Percentiles rank a stretch among this genome's conserved stretches.
Evolutionary conservation across 1,139 yeast genomes (phyloP).

Genomic region (Blastobotrys buckinghamii): DNA sequence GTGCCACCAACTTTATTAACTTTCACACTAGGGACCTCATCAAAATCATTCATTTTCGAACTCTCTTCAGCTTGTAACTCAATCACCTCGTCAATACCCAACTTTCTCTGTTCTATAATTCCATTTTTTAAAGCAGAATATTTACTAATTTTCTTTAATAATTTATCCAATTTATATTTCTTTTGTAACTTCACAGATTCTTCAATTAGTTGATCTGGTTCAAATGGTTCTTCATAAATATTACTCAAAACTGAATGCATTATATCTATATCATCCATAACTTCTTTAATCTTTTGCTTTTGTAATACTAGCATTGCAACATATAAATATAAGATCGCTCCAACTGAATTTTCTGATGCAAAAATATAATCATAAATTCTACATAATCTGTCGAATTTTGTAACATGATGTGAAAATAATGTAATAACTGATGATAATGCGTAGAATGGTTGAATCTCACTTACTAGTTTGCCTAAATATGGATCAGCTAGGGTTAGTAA

Average conservation of each 20-base stretch:
- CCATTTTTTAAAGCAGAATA: constrained; percentile 25
- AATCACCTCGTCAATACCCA: not conserved
- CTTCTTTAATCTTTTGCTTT: constrained; percentile 38
- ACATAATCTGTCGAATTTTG: constrained; percentile 44
- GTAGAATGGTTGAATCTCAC: constrained; percentile 48
- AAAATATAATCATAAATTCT: constrained; percentile 60
- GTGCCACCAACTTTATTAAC: too few species aligned
- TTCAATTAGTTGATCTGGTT: not conserved
- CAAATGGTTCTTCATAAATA: not conserved
- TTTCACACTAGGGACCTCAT: too few species aligned
- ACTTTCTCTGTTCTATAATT: not conserved
- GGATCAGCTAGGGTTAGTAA: constrained; percentile 48
- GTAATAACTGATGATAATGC: constrained; percentile 76
- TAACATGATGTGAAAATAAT: constrained; percentile 68
- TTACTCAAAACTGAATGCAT: constrained; percentile 28
- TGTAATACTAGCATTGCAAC: constrained; percentile 44
- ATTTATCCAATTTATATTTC: not conserved
- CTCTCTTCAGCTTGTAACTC: constrained; percentile 2
- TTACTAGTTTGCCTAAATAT: constrained; percentile 45
- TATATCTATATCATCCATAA: constrained; percentile 25
- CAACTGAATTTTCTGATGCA: constrained; percentile 38
- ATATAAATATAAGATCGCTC: constrained; percentile 46
- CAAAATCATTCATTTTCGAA: not conserved
- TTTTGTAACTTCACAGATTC: not conserved
- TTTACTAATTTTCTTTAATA: constrained; percentile 18